Conservation (phyloP, 257 asterid genomes). For the Nicotiana obtusifolia region DNA sequence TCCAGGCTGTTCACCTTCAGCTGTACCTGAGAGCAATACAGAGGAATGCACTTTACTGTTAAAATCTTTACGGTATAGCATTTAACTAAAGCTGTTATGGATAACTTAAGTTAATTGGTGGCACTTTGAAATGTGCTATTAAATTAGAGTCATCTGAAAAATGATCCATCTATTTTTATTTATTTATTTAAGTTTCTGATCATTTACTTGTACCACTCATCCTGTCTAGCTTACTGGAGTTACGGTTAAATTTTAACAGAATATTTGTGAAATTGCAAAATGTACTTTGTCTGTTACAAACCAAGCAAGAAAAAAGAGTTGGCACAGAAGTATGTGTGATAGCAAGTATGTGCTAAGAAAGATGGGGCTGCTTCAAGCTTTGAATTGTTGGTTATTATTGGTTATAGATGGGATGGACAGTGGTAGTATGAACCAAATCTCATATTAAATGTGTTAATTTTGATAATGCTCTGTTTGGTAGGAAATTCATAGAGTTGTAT, state of each 20-base stretch:
- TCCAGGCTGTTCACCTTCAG: constrained; percentile 27
- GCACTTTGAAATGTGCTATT: not conserved
- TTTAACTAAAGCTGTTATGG: not conserved
- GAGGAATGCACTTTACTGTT: not conserved
- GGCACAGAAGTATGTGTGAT: not conserved
- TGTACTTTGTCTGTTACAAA: constrained; percentile 19
- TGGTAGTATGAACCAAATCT: not conserved
- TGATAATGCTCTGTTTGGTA: not conserved
- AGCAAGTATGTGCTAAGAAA: not conserved
- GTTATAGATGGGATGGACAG: not conserved
- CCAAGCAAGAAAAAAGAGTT: constrained; percentile 5
- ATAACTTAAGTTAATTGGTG: not conserved
- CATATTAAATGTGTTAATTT: not conserved
- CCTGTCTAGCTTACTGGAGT: not conserved
- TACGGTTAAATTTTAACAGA: constrained; percentile 19
- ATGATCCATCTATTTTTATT: not conserved
- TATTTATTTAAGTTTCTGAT: not conserved
- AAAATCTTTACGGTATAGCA: not conserved
- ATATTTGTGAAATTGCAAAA: not conserved
- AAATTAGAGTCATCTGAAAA: not conserved
- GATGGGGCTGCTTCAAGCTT: not conserved
- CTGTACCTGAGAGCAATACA: constrained; percentile 21
- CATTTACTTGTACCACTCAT: not conserved
- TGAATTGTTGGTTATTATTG: not conserved
- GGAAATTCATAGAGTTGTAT: not conserved